Evolutionary conservation across 768 basidiomycete species (phyloP), one percentile per base, ranked within the genome.

Genomic region (Glaciozyma antarctica): DNA sequence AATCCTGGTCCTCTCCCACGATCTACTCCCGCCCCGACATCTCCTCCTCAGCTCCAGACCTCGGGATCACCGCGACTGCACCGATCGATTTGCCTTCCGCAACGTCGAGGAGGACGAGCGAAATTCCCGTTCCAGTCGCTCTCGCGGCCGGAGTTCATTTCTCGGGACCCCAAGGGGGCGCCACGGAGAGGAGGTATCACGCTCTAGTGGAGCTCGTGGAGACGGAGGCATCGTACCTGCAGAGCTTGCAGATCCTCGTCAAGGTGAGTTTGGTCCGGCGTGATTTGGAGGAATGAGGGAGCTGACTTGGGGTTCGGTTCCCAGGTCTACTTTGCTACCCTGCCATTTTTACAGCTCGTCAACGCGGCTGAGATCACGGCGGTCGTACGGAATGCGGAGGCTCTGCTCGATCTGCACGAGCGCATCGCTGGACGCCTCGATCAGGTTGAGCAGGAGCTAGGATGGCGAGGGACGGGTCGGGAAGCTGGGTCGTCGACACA

Each of bases 181-280:
- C 8, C 28, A 65, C 72, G 52, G 76, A 77, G 66, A 76, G 74
- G 58, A 62, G 76, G 19, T 86, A 82, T 68, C 86, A 95, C 72
- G 87, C 90, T 9, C 81, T 97, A 58, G 80, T 84, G 69, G 94
- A 97, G 77, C 79, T 98, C 48, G 81, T 97, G 30, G 80, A 83
- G 63, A 93, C 91, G 1, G 94, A 98, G 78, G 79, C 84, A 24
- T 84, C 84, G 10, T 98, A 97, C 75, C 81, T 91, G 13, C 75
- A 81, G 59, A 90, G 93, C 76, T 77, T 97, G 72, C 82, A 84
- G 66, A 82, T 82, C 13, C 81, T 98, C 52, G 87, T 90, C 62
- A 81, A 82, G 68, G 90, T 90, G 75, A 66, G 82, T 77, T 19
- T 28, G 2, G 17, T 24, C 55, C 34, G 32, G 13, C 30, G 55